phyloP scores from a whole-genome alignment of 2,329 filamentous ascomycete genomes.

The Leptodontidium sp. region DNA sequence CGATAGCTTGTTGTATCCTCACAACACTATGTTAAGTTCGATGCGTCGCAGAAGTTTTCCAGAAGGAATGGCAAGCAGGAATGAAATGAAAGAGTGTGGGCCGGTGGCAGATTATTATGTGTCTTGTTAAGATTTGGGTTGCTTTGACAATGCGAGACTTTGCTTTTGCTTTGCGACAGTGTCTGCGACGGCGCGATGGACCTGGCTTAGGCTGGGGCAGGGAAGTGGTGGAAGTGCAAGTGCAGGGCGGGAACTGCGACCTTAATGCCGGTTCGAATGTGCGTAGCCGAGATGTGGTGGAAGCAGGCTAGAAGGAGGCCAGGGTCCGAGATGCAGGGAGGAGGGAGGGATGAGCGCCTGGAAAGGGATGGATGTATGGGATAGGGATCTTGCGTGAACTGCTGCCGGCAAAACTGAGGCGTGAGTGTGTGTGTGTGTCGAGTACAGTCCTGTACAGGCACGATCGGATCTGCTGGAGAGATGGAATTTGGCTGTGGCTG shows the following conservation, averaged over 20 bases:
- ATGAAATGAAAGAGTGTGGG: conserved; percentile 7
- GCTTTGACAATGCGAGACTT: conserved; percentile 45
- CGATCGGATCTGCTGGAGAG: conserved; percentile 18
- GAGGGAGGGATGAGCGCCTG: conserved; percentile 12
- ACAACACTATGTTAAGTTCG: not conserved
- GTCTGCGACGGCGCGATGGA: conserved; percentile 42
- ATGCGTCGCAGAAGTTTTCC: conserved; percentile 26
- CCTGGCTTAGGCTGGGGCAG: conserved; percentile 12
- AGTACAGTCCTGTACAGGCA: conserved; percentile 13
- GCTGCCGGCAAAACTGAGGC: conserved; percentile 27
- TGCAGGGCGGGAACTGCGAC: conserved; percentile 37
- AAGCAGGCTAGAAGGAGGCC: not conserved
- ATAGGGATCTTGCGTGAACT: conserved; percentile 34
- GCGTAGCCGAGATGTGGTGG: conserved; percentile 39
- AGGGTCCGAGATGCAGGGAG: conserved; percentile 9
- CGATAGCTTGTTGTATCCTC: not conserved
- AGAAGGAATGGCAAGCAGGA: conserved; percentile 7
- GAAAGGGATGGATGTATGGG: not conserved
- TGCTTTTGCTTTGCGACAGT: conserved; percentile 35
- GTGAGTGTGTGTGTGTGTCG: not conserved
- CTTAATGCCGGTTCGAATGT: conserved; percentile 37
- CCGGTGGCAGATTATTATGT: not conserved
- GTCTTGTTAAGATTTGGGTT: conserved; percentile 36
- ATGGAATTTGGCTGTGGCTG: conserved; percentile 6
- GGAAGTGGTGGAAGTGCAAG: too few relatives aligned